Conservation (phyloP, 352 stramenopile genomes). For the Phytophthora niederhauseri region DNA sequence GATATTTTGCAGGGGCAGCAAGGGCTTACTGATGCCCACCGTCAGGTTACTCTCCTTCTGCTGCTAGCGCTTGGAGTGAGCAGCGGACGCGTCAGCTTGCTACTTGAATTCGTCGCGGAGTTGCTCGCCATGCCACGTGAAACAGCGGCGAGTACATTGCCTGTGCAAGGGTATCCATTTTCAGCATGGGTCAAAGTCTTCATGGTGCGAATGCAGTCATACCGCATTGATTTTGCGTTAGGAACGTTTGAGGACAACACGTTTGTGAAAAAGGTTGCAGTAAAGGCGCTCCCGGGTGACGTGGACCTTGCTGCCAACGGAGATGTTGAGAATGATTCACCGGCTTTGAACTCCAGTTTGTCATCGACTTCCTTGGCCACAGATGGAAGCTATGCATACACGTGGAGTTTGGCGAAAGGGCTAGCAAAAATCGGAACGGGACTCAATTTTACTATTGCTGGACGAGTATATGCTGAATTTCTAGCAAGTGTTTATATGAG, state of each 20-base stretch:
- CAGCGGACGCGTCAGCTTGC: conserved; percentile 50
- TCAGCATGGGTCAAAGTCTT: conserved; percentile 44
- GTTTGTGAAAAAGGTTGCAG: conserved; percentile 49
- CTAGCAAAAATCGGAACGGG: conserved; percentile 75
- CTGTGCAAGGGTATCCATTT: conserved; percentile 41
- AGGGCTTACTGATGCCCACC: conserved; percentile 26
- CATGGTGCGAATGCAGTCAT: conserved; percentile 54
- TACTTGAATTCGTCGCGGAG: conserved; percentile 59
- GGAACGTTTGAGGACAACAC: conserved; percentile 51
- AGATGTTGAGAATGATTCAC: conserved; percentile 4
- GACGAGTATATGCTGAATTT: conserved; percentile 61
- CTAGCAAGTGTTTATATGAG: conserved; percentile 37
- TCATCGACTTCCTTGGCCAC: conserved; percentile 47
- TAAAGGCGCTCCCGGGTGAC: conserved; percentile 48
- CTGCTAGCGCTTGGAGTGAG: conserved; percentile 62
- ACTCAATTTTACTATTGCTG: conserved; percentile 70
- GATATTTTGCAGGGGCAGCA: conserved; percentile 33
- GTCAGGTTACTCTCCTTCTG: conserved; percentile 47
- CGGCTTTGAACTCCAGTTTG: conserved; percentile 2
- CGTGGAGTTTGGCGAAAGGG: conserved; percentile 50
- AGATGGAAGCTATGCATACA: conserved; percentile 74
- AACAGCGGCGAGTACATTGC: background rate
- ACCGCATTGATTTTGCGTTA: conserved; percentile 59
- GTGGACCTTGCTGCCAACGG: background rate
- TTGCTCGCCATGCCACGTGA: conserved; percentile 28